A percentile compares a stretch with the other conserved stretches of the same genome.
These are phyloP conservation scores for Tausonia pullulans DNA, from an alignment of 1,284 basidiomycete species.

Conservation along the genomic window DNA sequence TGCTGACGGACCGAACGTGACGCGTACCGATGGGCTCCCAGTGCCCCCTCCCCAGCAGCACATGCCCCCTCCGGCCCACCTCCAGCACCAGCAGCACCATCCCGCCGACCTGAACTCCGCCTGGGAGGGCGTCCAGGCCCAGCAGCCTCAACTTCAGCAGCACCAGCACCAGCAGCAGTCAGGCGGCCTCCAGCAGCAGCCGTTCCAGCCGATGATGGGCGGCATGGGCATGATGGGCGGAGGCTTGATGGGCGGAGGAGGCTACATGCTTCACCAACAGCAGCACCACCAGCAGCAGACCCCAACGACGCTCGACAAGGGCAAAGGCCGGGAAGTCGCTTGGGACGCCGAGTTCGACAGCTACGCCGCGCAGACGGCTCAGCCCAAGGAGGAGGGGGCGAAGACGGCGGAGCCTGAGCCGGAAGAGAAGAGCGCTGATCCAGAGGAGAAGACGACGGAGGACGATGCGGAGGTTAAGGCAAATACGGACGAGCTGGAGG, in stretches of 20 bases:
- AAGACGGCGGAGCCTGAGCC: conserved; percentile 68
- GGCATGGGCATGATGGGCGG: neutral
- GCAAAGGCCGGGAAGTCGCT: conserved; percentile 3
- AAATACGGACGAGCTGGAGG: conserved; percentile 48
- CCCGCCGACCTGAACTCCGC: neutral
- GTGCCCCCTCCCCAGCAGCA: neutral
- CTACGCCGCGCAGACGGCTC: conserved; percentile 24
- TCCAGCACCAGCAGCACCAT: neutral
- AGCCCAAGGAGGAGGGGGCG: conserved; percentile 59
- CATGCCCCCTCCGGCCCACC: neutral
- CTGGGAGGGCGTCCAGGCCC: neutral
- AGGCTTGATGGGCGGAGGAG: neutral
- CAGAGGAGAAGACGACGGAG: conserved; percentile 21
- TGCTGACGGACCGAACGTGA: neutral
- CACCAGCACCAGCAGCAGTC: conserved; percentile 6
- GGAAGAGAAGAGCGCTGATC: conserved; percentile 43
- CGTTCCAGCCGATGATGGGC: conserved; percentile 2
- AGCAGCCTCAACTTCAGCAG: neutral
- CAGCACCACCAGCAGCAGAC: neutral
- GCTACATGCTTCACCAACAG: neutral
- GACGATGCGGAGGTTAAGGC: conserved; percentile 37
- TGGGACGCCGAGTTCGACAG: conserved; percentile 14
- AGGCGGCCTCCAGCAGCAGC: neutral
- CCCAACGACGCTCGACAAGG: neutral
- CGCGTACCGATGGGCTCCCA: no score